phyloP scores from a whole-genome alignment of 495 filamentous ascomycete genomes.

The Halenospora varia region DNA sequence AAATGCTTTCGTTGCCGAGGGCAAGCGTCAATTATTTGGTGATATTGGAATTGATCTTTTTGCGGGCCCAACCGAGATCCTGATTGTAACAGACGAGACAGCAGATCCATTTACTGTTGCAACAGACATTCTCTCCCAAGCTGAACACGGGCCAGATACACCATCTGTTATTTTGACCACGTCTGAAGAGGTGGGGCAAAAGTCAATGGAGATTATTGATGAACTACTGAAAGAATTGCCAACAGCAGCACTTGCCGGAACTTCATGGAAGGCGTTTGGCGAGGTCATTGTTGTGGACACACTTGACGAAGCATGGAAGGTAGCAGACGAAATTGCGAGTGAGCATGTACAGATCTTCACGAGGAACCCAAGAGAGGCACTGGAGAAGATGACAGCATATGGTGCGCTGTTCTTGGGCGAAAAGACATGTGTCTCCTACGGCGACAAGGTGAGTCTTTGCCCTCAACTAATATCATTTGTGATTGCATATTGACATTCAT shows the following conservation, averaged over 20 bases:
- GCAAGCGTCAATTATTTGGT: slow-evolving; percentile 50
- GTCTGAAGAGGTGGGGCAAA: slow-evolving; percentile 34
- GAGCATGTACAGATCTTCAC: slow-evolving; percentile 55
- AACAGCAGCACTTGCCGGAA: slow-evolving; percentile 39
- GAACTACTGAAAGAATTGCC: slow-evolving; percentile 33
- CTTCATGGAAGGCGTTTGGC: slow-evolving; percentile 43
- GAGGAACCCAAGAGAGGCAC: slow-evolving; percentile 38
- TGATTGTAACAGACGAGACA: slow-evolving; percentile 45
- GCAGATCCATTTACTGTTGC: slow-evolving; percentile 49
- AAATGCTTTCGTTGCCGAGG: slow-evolving; percentile 52
- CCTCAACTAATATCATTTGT: too few relatives aligned
- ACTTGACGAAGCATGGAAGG: slow-evolving; percentile 43
- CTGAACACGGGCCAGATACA: slow-evolving; percentile 50
- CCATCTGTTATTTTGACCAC: slow-evolving; percentile 46
- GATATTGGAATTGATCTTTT: slow-evolving; percentile 51
- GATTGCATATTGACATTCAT: too few relatives aligned
- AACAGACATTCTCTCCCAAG: slow-evolving; percentile 48
- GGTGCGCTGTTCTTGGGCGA: slow-evolving; percentile 50
- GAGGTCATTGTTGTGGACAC: slow-evolving; percentile 42
- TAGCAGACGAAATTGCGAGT: slow-evolving; percentile 47
- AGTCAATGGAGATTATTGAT: slow-evolving; percentile 37
- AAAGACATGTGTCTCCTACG: slow-evolving; percentile 50
- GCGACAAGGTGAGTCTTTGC: slow-evolving; percentile 37
- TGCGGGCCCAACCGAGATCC: slow-evolving; percentile 51
- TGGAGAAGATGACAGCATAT: slow-evolving; percentile 48